Evolutionary conservation across 257 asterid genomes (phyloP).

Genomic region (Linderniella brevidens): DNA sequence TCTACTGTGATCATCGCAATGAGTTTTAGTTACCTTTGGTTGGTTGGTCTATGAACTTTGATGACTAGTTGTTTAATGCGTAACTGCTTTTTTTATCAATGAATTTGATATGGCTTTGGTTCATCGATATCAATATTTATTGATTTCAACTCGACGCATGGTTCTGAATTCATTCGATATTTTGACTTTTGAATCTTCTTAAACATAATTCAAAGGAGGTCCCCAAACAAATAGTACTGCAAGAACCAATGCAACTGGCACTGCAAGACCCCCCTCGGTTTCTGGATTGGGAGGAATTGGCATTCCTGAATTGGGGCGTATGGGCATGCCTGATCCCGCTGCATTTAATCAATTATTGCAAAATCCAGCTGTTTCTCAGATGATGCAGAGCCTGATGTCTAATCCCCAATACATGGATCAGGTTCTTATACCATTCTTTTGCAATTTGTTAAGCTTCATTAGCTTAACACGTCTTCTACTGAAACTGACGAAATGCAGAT

Average conservation of each 20-base stretch:
- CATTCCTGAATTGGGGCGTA: constrained; percentile 22
- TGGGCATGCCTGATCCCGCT: constrained; percentile 24
- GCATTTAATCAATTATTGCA: constrained; percentile 27
- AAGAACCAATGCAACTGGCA: constrained; percentile 25
- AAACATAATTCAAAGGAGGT: constrained; percentile 12
- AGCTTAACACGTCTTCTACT: no score
- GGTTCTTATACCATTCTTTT: constrained; percentile 11
- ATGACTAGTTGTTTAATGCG: no score
- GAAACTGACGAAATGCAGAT: constrained; percentile 19
- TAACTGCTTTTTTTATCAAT: no score
- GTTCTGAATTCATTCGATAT: no score
- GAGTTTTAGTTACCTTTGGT: no score
- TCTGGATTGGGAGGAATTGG: constrained; percentile 40
- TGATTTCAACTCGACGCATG: no score
- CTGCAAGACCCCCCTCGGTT: constrained; percentile 20
- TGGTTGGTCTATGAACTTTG: no score
- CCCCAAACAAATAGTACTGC: constrained; percentile 26
- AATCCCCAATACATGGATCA: constrained; percentile 45
- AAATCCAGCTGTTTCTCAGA: constrained; percentile 41
- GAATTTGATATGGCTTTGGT: no score
- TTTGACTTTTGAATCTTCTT: no score
- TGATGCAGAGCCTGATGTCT: constrained; percentile 37
- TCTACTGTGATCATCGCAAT: no score
- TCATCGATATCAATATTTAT: no score
- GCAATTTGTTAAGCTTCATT: not conserved